phyloP scores from a whole-genome alignment of 805 yeast genomes.

The Wickerhamiella qilinensis region DNA sequence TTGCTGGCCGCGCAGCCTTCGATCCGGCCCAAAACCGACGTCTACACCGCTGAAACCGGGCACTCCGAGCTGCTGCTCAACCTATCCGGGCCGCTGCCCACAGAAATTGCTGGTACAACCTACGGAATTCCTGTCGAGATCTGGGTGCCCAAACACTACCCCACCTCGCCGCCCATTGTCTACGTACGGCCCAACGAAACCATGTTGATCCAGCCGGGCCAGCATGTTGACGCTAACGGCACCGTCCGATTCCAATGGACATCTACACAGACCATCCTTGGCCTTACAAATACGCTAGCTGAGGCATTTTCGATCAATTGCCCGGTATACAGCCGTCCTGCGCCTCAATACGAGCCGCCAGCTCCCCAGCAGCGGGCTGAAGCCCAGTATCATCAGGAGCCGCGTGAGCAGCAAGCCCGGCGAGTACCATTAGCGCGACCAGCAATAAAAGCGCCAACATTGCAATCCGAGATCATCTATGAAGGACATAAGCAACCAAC shows the following conservation, averaged over 20 bases:
- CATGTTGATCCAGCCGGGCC: conserved; percentile 39
- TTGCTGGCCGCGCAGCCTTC: conserved; percentile 35
- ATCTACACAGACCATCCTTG: conserved; percentile 19
- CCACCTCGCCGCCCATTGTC: conserved; percentile 49
- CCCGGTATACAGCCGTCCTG: conserved; percentile 29
- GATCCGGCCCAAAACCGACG: conserved; percentile 55
- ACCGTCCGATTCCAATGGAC: conserved; percentile 52
- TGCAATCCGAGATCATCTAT: too few relatives aligned
- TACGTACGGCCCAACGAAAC: conserved; percentile 40
- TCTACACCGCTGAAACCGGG: conserved; percentile 43
- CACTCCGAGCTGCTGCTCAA: conserved; percentile 41
- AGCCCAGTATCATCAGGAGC: too few relatives aligned
- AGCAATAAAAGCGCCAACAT: too few relatives aligned
- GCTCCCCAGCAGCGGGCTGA: too few relatives aligned
- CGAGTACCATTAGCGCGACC: conserved; percentile 3
- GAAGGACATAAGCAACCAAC: not conserved
- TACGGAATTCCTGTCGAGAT: conserved; percentile 44
- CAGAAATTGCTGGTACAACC: conserved; percentile 16
- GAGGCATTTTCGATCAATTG: conserved; percentile 27
- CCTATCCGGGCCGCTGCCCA: conserved; percentile 41
- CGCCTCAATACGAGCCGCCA: too few relatives aligned
- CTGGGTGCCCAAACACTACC: conserved; percentile 67
- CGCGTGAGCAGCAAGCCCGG: not conserved
- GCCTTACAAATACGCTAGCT: conserved; percentile 21
- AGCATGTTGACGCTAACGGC: conserved; percentile 57